phyloP scores from a whole-genome alignment of 2,329 filamentous ascomycete genomes.

The Sclerotinia spermophila region DNA sequence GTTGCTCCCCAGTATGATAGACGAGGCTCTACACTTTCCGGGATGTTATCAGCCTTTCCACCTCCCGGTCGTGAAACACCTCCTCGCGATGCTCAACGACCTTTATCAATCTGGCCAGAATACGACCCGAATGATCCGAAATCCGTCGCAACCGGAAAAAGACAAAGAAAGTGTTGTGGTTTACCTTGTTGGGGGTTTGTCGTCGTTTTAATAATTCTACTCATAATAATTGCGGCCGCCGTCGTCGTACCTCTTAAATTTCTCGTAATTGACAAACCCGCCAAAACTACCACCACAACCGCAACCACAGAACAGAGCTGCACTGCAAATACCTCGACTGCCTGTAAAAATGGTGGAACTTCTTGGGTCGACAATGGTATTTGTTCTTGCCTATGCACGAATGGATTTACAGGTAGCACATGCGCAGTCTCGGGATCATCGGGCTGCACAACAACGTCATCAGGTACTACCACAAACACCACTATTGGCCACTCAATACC shows the following conservation, averaged over 20 bases:
- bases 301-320: slow-evolving; percentile 44
- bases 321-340: slow-evolving; percentile 59
- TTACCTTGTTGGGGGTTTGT: slow-evolving; percentile 78
- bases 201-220: slow-evolving; percentile 57
- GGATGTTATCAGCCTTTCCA: slow-evolving; percentile 64
- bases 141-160: slow-evolving; percentile 27
- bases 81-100: slow-evolving; percentile 40
- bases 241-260: slow-evolving; percentile 72
- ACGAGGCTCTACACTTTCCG: slow-evolving; percentile 44
- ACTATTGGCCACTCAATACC: slow-evolving; percentile 80
- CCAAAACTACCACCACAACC: slow-evolving; percentile 26
- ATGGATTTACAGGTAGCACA: slow-evolving; percentile 71
- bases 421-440: slow-evolving; percentile 51
- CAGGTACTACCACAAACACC: slow-evolving; percentile 52
- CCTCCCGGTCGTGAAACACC: slow-evolving; percentile 53
- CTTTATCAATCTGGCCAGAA: slow-evolving; percentile 38
- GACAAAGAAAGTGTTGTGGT: slow-evolving; percentile 69
- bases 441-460: slow-evolving; percentile 53
- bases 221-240: slow-evolving; percentile 74
- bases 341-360: slow-evolving; percentile 68
- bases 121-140: slow-evolving; percentile 25
- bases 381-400: slow-evolving; percentile 85
- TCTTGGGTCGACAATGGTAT: slow-evolving; percentile 63
- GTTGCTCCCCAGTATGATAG: slow-evolving; percentile 21
- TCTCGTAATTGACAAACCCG: slow-evolving; percentile 54